A percentile compares a stretch with the other conserved stretches of the same genome.
Evolutionary conservation across 2,329 filamentous ascomycete genomes (phyloP).

Genomic region (Podosphaera leucotricha): DNA sequence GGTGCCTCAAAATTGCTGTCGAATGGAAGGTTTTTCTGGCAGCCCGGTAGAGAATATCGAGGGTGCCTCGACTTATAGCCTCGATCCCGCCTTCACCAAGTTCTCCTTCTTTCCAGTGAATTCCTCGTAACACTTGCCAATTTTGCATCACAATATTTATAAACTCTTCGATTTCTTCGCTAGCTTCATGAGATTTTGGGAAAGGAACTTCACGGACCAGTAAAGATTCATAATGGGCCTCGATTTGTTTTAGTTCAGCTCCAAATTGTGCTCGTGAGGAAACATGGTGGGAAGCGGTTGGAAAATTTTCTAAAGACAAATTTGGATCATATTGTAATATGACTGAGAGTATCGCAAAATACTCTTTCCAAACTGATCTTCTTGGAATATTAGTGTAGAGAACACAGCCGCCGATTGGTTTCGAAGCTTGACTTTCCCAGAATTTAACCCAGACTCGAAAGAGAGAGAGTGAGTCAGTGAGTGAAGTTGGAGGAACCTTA

Average conservation of each 20-base stretch:
- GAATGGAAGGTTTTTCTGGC: conserved; percentile 92
- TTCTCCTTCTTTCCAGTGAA: conserved; percentile 58
- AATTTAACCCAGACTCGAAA: conserved; percentile 48
- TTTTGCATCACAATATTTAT: conserved; percentile 59
- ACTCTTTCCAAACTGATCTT: conserved; percentile 58
- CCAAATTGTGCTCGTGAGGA: conserved; percentile 41
- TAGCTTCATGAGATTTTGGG: conserved; percentile 58
- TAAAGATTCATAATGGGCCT: conserved; percentile 55
- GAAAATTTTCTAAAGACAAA: conserved; percentile 26
- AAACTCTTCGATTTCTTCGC: conserved; percentile 62
- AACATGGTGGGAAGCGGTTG: conserved; percentile 21
- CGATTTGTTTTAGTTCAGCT: conserved; percentile 55
- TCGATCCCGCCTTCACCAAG: conserved; percentile 62
- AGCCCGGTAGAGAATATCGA: conserved; percentile 76
- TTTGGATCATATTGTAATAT: conserved; percentile 44
- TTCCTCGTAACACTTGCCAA: conserved; percentile 62
- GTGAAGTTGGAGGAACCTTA: conserved; percentile 25
- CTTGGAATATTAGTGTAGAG: conserved; percentile 35
- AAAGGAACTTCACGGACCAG: conserved; percentile 62
- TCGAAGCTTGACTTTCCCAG: conserved; percentile 27
- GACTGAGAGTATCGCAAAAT: conserved; percentile 58
- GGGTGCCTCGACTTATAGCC: conserved; percentile 46
- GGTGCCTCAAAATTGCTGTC: conserved; percentile 58
- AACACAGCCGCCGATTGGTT: conserved; percentile 29
- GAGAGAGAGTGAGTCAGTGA: conserved; percentile 28